Evolutionary conservation across 805 yeast species (phyloP).

Genomic region (Wickerhamomyces sydowiorum): DNA sequence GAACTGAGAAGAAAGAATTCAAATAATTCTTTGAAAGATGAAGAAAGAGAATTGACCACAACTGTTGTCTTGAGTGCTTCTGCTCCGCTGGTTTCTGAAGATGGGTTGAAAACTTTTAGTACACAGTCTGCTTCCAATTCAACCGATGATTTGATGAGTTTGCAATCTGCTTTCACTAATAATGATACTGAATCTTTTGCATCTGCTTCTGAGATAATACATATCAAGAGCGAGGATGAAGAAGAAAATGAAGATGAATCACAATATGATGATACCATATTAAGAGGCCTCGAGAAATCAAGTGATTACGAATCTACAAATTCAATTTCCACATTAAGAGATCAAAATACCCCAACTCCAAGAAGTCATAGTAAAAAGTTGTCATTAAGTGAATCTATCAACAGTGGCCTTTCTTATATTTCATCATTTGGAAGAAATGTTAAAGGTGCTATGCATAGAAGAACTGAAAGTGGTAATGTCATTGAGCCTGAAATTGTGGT

Average conservation of each 20-base stretch:
- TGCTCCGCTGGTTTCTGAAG: slow-evolving; percentile 10
- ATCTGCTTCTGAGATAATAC: slow-evolving; percentile 18
- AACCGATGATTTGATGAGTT: slow-evolving; percentile 8
- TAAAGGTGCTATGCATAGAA: neutral
- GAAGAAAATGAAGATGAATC: neutral
- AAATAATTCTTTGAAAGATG: slow-evolving; percentile 19
- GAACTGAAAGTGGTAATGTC: neutral
- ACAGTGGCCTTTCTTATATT: slow-evolving; percentile 9
- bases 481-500: slow-evolving; percentile 1
- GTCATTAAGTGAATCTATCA: slow-evolving; percentile 18
- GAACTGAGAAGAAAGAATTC: slow-evolving; percentile 22
- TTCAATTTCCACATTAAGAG: slow-evolving; percentile 16
- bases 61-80: slow-evolving; percentile 5
- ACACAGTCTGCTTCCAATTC: slow-evolving; percentile 1
- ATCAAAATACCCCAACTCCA: neutral
- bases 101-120: slow-evolving; percentile 15
- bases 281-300: neutral
- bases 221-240: slow-evolving; percentile 5
- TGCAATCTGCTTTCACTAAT: slow-evolving; percentile 4
- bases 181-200: slow-evolving; percentile 12
- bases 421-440: slow-evolving; percentile 7
- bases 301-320: slow-evolving; percentile 10
- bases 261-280: neutral
- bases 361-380: slow-evolving; percentile 13
- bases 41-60: slow-evolving; percentile 17